Evolutionary conservation across 2,329 filamentous ascomycete genomes (phyloP).

Genomic region (Periconia sp.): DNA sequence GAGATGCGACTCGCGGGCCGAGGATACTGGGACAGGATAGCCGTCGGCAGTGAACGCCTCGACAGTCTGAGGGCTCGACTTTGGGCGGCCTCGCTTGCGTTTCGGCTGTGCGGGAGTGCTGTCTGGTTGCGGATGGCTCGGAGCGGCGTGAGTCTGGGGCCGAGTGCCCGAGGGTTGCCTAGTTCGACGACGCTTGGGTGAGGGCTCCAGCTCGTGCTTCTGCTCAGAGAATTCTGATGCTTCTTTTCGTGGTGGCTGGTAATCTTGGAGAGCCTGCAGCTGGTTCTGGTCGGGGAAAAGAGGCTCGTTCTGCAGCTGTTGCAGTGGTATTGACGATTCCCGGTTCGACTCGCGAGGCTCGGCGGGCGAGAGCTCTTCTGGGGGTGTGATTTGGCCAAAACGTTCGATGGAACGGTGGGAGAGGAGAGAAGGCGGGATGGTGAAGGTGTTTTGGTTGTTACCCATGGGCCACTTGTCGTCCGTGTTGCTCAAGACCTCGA

Average conservation of each 20-base stretch:
- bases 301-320: slow-evolving; percentile 36
- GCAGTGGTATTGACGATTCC: slow-evolving; percentile 33
- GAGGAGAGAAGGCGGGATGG: slow-evolving; percentile 37
- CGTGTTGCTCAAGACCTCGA: slow-evolving; percentile 27
- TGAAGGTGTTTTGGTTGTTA: slow-evolving; percentile 24
- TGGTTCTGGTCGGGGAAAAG: slow-evolving; percentile 28
- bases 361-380: slow-evolving; percentile 40
- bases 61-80: slow-evolving; percentile 39
- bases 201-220: slow-evolving; percentile 14
- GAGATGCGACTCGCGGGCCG: slow-evolving; percentile 51
- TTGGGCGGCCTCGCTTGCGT: slow-evolving; percentile 45
- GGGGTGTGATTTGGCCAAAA: slow-evolving; percentile 45
- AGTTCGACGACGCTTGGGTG: slow-evolving; percentile 37
- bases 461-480: slow-evolving; percentile 32
- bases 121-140: slow-evolving; percentile 15
- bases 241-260: background rate
- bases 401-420: slow-evolving; percentile 35
- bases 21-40: slow-evolving; percentile 41
- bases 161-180: slow-evolving; percentile 16
- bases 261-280: slow-evolving; percentile 8
- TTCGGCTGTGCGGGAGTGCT: slow-evolving; percentile 36
- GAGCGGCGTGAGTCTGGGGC: slow-evolving; percentile 1
- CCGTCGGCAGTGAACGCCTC: slow-evolving; percentile 40
- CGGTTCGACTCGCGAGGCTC: slow-evolving; percentile 17
- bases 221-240: slow-evolving; percentile 7